phyloP scores from a whole-genome alignment of 2,329 filamentous ascomycete genomes.

The Aspergillus melleus region DNA sequence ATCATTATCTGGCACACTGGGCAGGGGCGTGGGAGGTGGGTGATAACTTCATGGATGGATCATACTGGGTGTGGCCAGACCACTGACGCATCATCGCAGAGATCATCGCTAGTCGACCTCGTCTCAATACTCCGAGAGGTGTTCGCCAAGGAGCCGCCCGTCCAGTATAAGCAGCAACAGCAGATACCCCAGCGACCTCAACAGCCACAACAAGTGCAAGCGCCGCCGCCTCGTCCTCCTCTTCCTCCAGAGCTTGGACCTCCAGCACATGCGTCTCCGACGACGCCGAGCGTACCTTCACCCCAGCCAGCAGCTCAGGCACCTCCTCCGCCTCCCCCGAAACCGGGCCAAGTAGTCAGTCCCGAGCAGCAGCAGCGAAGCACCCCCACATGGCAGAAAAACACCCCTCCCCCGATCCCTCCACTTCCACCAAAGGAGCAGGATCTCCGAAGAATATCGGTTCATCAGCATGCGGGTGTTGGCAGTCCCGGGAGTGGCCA shows the following conservation, averaged over 20 bases:
- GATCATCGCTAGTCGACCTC: conserved; percentile 81
- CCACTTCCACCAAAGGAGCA: conserved; percentile 40
- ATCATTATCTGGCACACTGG: conserved; percentile 93
- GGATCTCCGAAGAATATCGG: conserved; percentile 16
- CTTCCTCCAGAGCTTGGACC: conserved; percentile 64
- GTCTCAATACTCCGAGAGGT: conserved; percentile 78
- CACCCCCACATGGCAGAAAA: conserved; percentile 27
- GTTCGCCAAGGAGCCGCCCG: conserved; percentile 92
- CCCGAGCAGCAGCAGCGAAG: conserved; percentile 18
- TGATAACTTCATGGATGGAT: conserved; percentile 24
- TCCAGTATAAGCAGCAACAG: conserved; percentile 66
- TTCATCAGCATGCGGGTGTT: conserved; percentile 12
- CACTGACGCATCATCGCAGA: conserved; percentile 47
- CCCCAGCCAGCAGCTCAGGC: conserved; percentile 17
- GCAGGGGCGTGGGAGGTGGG: conserved; percentile 84
- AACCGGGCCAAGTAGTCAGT: conserved; percentile 28
- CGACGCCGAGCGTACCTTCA: conserved; percentile 11
- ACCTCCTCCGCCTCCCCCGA: conserved; percentile 41
- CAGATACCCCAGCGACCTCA: conserved; percentile 32
- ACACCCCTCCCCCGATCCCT: conserved; percentile 35
- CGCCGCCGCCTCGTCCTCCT: conserved; percentile 70
- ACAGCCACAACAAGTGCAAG: conserved; percentile 33
- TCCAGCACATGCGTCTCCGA: conserved; percentile 36
- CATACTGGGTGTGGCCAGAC: background rate
- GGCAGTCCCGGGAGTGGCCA: conserved; percentile 11